Evolutionary conservation across 495 filamentous ascomycete species (phyloP).

Genomic region (Staphylotrichum tortipilum): DNA sequence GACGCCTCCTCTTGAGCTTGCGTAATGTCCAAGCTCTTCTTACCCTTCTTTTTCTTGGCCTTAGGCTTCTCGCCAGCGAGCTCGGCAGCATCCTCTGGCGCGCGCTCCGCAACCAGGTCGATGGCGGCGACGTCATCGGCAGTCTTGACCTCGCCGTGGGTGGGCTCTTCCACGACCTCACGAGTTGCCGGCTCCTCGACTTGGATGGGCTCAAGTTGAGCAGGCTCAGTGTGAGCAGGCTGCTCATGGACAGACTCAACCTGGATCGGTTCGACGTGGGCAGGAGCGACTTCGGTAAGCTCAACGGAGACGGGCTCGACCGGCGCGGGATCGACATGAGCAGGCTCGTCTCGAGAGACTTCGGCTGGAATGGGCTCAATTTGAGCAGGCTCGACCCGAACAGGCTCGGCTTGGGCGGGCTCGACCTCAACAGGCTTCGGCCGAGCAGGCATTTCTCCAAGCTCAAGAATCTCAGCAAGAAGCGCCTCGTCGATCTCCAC

Average conservation of each 20-base stretch:
- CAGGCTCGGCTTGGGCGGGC: neutral
- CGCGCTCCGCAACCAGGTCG: neutral
- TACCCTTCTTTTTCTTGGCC: slow-evolving; percentile 23
- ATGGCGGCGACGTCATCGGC: neutral
- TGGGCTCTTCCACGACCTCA: neutral
- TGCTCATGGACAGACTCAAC: neutral
- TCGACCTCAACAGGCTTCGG: neutral
- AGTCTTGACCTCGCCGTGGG: neutral
- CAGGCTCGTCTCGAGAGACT: neutral
- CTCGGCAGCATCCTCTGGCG: neutral
- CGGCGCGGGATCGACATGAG: neutral
- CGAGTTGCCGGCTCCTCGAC: neutral
- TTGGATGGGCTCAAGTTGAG: neutral
- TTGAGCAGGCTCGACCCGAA: neutral
- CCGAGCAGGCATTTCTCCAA: neutral
- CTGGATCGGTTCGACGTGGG: no score
- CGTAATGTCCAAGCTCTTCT: slow-evolving; percentile 11
- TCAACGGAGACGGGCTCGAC: no score
- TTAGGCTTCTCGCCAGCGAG: slow-evolving; percentile 19
- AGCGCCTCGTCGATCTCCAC: slow-evolving; percentile 16
- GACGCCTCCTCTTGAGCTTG: neutral
- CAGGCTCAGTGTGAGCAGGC: neutral
- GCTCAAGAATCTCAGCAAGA: neutral
- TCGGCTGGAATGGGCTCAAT: neutral
- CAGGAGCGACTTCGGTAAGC: no score